These are phyloP conservation scores for Pichia sp. DNA, from an alignment of 1,139 yeast species.

Conservation along the genomic window DNA sequence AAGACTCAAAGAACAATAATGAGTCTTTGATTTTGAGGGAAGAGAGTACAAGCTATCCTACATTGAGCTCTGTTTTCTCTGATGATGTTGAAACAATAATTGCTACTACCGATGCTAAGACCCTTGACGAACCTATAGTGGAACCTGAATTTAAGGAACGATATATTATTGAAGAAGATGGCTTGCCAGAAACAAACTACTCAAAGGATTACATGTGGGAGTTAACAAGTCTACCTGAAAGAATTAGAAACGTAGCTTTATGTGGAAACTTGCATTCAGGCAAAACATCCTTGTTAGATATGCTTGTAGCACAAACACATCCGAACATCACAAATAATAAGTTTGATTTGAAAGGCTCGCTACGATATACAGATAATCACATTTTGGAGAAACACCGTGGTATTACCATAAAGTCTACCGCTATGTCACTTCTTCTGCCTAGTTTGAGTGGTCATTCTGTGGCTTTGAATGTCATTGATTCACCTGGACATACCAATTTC, in stretches of 20 bases:
- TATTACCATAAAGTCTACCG: conserved; percentile 55
- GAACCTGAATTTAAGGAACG: conserved; percentile 42
- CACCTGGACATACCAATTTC: conserved; percentile 91
- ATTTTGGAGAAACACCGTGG: conserved; percentile 66
- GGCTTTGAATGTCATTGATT: conserved; percentile 60
- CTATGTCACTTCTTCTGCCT: conserved; percentile 56
- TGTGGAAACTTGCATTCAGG: conserved; percentile 87
- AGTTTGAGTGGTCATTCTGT: conserved; percentile 50
- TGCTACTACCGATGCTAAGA: conserved; percentile 49
- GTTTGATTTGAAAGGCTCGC: conserved; percentile 31
- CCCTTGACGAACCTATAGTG: conserved; percentile 57
- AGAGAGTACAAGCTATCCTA: conserved; percentile 38
- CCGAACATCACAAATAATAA: conserved; percentile 25
- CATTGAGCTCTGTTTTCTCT: conserved; percentile 42
- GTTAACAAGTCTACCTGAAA: conserved; percentile 42
- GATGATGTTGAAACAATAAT: conserved; percentile 58
- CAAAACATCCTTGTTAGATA: conserved; percentile 73
- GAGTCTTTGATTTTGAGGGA: conserved; percentile 32
- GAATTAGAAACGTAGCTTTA: conserved; percentile 69
- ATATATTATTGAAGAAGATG: conserved; percentile 43
- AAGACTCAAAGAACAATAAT: conserved; percentile 14
- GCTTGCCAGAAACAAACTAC: conserved; percentile 53
- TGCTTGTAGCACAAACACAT: conserved; percentile 62
- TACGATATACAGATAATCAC: conserved; percentile 66
- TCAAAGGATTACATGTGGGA: conserved; percentile 52